These are phyloP conservation scores for Gymnopus androsaceus DNA, from an alignment of 1,284 basidiomycete species.

Conservation along the genomic window DNA sequence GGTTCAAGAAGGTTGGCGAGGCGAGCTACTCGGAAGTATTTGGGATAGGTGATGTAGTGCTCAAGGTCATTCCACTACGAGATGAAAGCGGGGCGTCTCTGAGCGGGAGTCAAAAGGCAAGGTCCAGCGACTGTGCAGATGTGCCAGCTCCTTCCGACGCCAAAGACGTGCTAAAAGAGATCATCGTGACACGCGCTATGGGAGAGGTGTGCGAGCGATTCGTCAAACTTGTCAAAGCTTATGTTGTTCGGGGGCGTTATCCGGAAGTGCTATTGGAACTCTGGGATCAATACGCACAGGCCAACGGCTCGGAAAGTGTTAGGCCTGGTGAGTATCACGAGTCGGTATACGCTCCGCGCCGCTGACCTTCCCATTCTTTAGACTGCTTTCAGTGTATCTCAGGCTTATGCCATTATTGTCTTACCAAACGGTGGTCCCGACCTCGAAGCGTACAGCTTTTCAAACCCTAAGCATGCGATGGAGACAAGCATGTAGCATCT, in stretches of 20 bases:
- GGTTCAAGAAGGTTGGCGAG: slow-evolving; percentile 88
- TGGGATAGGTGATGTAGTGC: slow-evolving; percentile 79
- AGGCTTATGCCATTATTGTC: slow-evolving; percentile 87
- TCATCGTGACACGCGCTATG: slow-evolving; percentile 83
- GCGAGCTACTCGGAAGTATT: slow-evolving; percentile 99
- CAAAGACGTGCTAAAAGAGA: slow-evolving; percentile 83
- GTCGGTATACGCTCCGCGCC: background rate
- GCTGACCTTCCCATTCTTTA: slow-evolving; percentile 34
- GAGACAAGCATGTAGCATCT: slow-evolving; percentile 84
- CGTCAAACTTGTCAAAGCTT: slow-evolving; percentile 76
- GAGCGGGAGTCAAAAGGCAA: slow-evolving; percentile 15
- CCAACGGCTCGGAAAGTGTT: slow-evolving; percentile 79
- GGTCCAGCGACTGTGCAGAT: slow-evolving; percentile 40
- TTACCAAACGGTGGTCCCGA: slow-evolving; percentile 89
- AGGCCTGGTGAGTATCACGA: slow-evolving; percentile 66
- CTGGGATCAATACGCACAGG: slow-evolving; percentile 83
- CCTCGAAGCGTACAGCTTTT: slow-evolving; percentile 80
- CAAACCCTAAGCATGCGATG: slow-evolving; percentile 63
- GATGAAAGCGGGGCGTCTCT: slow-evolving; percentile 40
- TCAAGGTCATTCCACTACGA: slow-evolving; percentile 83
- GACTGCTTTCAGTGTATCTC: slow-evolving; percentile 73
- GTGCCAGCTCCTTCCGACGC: slow-evolving; percentile 69
- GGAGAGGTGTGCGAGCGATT: slow-evolving; percentile 75
- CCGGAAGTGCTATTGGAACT: slow-evolving; percentile 74
- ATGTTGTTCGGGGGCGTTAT: slow-evolving; percentile 85